Conservation (phyloP, 257 asterid genomes). For the Lycium barbarum region DNA sequence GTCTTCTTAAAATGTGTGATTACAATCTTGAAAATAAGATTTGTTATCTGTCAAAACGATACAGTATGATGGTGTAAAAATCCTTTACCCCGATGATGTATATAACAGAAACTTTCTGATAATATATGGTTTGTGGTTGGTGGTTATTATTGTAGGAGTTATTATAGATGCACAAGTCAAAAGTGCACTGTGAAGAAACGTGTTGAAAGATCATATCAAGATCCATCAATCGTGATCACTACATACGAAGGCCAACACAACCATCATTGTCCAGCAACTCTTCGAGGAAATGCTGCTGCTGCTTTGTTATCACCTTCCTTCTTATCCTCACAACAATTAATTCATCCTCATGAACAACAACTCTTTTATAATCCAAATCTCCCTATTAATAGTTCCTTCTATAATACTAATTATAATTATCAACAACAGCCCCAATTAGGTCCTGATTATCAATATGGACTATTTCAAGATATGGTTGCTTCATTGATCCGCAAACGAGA, state of each 20-base stretch:
- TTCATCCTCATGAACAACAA: conserved; percentile 19
- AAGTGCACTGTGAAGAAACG: conserved; percentile 87
- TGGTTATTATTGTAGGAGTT: conserved; percentile 56
- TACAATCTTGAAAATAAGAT: not conserved
- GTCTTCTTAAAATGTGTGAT: not conserved
- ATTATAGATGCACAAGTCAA: conserved; percentile 81
- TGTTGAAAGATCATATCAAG: conserved; percentile 79
- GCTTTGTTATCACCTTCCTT: conserved; percentile 55
- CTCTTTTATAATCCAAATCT: conserved; percentile 29
- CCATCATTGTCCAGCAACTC: conserved; percentile 80
- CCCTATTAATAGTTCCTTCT: conserved; percentile 22
- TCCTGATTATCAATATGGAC: conserved; percentile 27
- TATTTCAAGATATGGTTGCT: conserved; percentile 40
- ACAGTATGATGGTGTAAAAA: too few relatives aligned
- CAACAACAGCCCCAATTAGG: conserved; percentile 34
- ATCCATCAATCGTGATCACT: conserved; percentile 79
- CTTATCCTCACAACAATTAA: conserved; percentile 37
- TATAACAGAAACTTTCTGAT: too few relatives aligned
- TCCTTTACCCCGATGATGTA: not conserved
- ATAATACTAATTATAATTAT: conserved; percentile 27
- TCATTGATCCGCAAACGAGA: conserved; percentile 27
- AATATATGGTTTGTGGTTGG: not conserved
- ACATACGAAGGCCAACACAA: conserved; percentile 92
- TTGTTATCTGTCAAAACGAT: too few relatives aligned
- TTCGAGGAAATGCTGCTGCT: conserved; percentile 61